Base-by-base conservation (phyloP, 441 rosid species). In the Adansonia rubrostipa region DNA sequence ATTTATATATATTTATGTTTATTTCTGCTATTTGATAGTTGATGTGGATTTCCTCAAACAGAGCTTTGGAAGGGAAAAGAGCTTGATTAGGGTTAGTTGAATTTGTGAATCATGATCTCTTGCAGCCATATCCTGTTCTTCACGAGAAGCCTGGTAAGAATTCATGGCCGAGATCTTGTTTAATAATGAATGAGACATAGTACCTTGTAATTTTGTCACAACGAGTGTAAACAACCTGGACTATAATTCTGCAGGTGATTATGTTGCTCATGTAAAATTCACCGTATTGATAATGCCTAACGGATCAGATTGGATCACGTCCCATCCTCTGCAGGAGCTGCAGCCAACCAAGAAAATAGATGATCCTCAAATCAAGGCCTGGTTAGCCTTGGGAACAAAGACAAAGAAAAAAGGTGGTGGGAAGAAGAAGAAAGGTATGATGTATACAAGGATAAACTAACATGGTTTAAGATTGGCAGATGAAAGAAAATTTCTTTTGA, bases 361-460 rank as follows among this genome's bases (percentile, higher is more conserved):
- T 36, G 97, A 92, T 81, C 97, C 98, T 2, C 98, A 91, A 84
- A 91, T 94, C 88, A 93, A 94, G 85, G 95, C 90, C 14, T 96
- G 99, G 98, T 82, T 96, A 76, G 93, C 98, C 60, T 82, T 96
- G 88, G 97, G 93, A 50, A 88, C 88, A 67, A 94, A 93, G 82
- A 91, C 95, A 73, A 96, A 94, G 91, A 96, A 94, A 86, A 92
- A 88, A 62, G 95, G 98, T 76, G 99, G 98, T 66, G 98, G 97
- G 65, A 94, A 94, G 90, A 96, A 93, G 90, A 96, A 96, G 92
- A 96, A 96, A 92, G 98, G 99, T 92, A 85, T 28, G 36, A 33
- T 9, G 47, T 42, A 17, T 40, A 42, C 0, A 15, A n/a, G 13
- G 33, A 57, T 42, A 60, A 6, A 20, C 65, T 1, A 7, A 10